phyloP scores from a whole-genome alignment of 2,329 filamentous ascomycete species.

The Pestalotiopsis sp. region DNA sequence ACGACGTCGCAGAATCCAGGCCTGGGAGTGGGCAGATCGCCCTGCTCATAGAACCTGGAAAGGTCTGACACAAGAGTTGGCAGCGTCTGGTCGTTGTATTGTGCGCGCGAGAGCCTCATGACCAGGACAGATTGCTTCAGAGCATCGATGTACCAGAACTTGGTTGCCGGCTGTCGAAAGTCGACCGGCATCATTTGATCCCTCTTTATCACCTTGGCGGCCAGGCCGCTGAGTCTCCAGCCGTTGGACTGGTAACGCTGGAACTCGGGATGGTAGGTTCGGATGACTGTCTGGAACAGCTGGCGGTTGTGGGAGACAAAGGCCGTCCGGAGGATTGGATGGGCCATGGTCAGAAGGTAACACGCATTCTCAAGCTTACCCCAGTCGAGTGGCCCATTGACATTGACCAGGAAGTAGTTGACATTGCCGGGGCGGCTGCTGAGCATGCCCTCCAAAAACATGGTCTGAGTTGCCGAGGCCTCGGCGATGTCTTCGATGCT shows the following conservation, averaged over 20 bases:
- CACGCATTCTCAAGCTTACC: conserved; percentile 50
- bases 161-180: conserved; percentile 47
- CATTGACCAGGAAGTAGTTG: conserved; percentile 50
- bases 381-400: conserved; percentile 44
- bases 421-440: conserved; percentile 43
- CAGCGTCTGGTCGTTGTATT: conserved; percentile 50
- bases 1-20: conserved; percentile 53
- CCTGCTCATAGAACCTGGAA: conserved; percentile 45
- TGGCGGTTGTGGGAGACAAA: conserved; percentile 50
- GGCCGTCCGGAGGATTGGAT: conserved; percentile 56
- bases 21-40: conserved; percentile 32
- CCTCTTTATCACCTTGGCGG: conserved; percentile 44
- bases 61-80: conserved; percentile 52
- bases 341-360: conserved; percentile 43
- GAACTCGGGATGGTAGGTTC: conserved; percentile 46
- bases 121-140: conserved; percentile 50
- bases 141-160: conserved; percentile 53
- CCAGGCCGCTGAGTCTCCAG: conserved; percentile 40
- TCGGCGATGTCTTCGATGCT: conserved; percentile 51
- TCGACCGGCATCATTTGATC: conserved; percentile 43
- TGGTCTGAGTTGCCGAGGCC: conserved; percentile 50
- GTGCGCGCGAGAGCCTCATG: conserved; percentile 50
- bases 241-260: conserved; percentile 42
- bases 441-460: conserved; percentile 51
- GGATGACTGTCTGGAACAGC: conserved; percentile 51